Evolutionary conservation across 805 yeast species (phyloP).

Genomic region (Ogataea nitratoaversa): DNA sequence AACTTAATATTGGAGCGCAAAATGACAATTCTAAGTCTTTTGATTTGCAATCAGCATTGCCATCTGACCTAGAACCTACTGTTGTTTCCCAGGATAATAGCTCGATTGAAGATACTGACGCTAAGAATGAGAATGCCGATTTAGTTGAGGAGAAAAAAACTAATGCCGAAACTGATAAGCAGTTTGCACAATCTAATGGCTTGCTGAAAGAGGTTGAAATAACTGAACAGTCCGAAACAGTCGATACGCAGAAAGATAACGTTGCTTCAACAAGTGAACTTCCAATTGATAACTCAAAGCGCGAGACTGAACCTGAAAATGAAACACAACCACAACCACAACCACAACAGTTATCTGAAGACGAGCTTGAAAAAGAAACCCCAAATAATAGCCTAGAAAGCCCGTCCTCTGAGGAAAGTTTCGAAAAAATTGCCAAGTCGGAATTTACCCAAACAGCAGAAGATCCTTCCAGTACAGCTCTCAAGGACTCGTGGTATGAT

Average conservation of each 20-base stretch:
- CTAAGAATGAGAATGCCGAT: conserved; percentile 1
- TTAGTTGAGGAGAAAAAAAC: too few relatives aligned
- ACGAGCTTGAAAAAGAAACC: background rate
- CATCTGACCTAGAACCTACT: too few relatives aligned
- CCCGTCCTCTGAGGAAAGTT: background rate
- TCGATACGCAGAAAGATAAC: too few relatives aligned
- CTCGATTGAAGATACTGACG: conserved; percentile 4
- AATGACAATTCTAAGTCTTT: too few relatives aligned
- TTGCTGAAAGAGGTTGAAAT: too few relatives aligned
- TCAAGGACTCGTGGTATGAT: background rate
- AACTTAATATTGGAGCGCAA: too few relatives aligned
- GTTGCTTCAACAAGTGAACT: too few relatives aligned
- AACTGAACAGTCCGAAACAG: too few relatives aligned
- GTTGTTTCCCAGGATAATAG: too few relatives aligned
- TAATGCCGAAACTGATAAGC: too few relatives aligned
- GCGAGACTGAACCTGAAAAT: background rate
- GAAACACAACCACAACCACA: conserved; percentile 1
- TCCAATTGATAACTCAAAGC: background rate
- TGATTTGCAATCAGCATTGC: too few relatives aligned
- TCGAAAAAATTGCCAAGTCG: conserved; percentile 1
- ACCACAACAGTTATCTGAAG: background rate
- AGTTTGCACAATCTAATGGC: too few relatives aligned
- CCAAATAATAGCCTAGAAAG: background rate
- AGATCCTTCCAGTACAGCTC: background rate
- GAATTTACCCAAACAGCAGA: background rate